Percentiles rank a stretch among this genome's conserved stretches.
These are phyloP conservation scores for Colletotrichum agaves DNA, from an alignment of 2,329 filamentous ascomycete genomes.

Conservation along the genomic window DNA sequence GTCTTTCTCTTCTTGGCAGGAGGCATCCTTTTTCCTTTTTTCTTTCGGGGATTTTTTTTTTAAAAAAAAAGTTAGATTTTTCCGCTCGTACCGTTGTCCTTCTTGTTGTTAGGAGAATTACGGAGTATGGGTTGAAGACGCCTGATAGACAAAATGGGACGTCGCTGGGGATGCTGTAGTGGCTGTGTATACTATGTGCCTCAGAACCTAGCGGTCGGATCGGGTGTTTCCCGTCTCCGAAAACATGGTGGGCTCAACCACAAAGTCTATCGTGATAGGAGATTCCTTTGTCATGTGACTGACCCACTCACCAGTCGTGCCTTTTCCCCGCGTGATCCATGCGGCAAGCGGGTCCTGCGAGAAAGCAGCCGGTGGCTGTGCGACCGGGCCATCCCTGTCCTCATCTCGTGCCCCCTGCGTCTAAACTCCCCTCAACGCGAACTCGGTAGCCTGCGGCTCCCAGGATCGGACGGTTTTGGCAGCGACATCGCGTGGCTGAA, in stretches of 20 bases:
- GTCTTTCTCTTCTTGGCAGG: conserved; percentile 59
- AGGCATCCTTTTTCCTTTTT: conserved; percentile 46
- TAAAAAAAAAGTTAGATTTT: too few relatives aligned
- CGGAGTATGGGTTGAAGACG: background rate
- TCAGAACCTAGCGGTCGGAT: too few relatives aligned
- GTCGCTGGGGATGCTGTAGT: background rate
- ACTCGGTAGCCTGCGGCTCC: conserved; percentile 26
- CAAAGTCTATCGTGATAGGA: too few relatives aligned
- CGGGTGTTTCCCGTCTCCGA: conserved; percentile 31
- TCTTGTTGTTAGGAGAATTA: background rate
- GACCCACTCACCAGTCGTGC: background rate
- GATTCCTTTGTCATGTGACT: too few relatives aligned
- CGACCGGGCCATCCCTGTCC: conserved; percentile 31
- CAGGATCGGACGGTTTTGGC: conserved; percentile 24
- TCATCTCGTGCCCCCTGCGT: conserved; percentile 23
- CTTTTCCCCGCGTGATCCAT: conserved; percentile 30
- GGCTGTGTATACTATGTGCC: too few relatives aligned
- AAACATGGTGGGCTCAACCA: too few relatives aligned
- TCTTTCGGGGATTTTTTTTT: too few relatives aligned
- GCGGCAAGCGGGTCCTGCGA: conserved; percentile 29
- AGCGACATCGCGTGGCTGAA: conserved; percentile 13
- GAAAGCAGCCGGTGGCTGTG: conserved; percentile 33
- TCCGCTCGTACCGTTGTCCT: too few relatives aligned
- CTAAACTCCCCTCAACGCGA: conserved; percentile 8
- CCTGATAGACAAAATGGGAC: background rate